Evolutionary conservation across 345 rosid species (phyloP), one percentile per base, ranked within the genome.

Genomic region (Conringia planisiliqua): DNA sequence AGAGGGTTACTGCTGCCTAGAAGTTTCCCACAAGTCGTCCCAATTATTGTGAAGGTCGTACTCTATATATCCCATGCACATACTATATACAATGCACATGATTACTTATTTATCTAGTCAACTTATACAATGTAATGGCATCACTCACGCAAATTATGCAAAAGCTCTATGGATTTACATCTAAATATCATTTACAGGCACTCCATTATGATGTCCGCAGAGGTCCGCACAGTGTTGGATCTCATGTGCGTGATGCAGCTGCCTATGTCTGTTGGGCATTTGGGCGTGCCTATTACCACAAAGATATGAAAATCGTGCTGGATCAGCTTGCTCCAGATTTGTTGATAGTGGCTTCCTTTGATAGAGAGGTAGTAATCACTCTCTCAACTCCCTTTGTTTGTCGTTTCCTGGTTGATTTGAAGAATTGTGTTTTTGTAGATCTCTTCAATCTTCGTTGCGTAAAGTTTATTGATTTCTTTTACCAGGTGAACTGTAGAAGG

Each of bases 191-290:
- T 76, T 65, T 63, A 57, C 86, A 92, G 99, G 97, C 99, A 58
- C 82, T 92, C 52, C 97, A 94, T 89, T 95, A 88, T 81, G 99
- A 95, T 84, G 76, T 92, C 66, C 97, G 97, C 50, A 86, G 99
- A 85, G 99, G 99, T 69, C 97, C 97, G 14, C 99, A 92, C 82
- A 95, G 99, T 74, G 89, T 95, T 73, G 99, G 99, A 70, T 91
- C 99, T 81, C 99, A 92, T 85, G 97, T 95, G 35, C 96, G 97
- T 73, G 99, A 95, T 85, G 99, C 97, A 81, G 97, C 99, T 67
- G 99, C 99, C 52, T 95, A 95, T 79, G 99, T 95, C 59, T 95
- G 97, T 69, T 95, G 99, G 97, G 99, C 97, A 73, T 95, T 95
- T 87, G 99, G 97, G 13, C 97, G 99, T 56, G 93, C 97, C 62